Evolutionary conservation across 768 basidiomycete species (phyloP).

Genomic region (Kwoniella mangroviensis): DNA sequence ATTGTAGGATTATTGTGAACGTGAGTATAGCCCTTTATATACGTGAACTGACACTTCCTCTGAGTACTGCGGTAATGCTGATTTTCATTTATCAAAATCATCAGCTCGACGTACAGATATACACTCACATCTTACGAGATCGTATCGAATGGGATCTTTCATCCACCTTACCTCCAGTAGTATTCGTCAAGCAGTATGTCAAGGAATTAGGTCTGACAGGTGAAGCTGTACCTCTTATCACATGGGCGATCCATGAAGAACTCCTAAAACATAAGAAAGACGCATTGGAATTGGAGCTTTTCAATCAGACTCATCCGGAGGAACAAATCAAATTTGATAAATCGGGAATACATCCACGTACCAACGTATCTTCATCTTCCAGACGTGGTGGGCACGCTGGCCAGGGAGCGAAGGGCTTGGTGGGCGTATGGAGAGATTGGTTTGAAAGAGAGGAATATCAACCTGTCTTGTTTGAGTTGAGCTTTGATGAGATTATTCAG

Average conservation of each 20-base stretch:
- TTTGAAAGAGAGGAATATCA: slow-evolving; percentile 85
- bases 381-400: slow-evolving; percentile 10
- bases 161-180: slow-evolving; percentile 73
- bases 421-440: slow-evolving; percentile 96
- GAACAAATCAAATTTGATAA: slow-evolving; percentile 66
- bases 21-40: slow-evolving; percentile 45
- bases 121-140: slow-evolving; percentile 85
- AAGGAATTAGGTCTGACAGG: slow-evolving; percentile 84
- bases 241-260: slow-evolving; percentile 94
- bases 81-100: not conserved
- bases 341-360: slow-evolving; percentile 62
- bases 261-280: slow-evolving; percentile 93
- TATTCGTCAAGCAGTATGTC: slow-evolving; percentile 78
- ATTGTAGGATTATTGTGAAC: slow-evolving; percentile 60
- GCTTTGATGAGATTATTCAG: slow-evolving; percentile 86
- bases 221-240: slow-evolving; percentile 83
- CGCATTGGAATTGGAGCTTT: slow-evolving; percentile 89
- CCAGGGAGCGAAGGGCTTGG: slow-evolving; percentile 76
- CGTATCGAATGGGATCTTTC: slow-evolving; percentile 99
- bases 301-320: slow-evolving; percentile 66
- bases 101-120: slow-evolving; percentile 96
- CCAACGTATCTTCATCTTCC: slow-evolving; percentile 59
- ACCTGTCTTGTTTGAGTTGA: slow-evolving; percentile 84
- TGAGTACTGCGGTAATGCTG: too few species aligned
- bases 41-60: too few species aligned